Evolutionary conservation across 2,329 filamentous ascomycete genomes (phyloP).

Genomic region (Ceratocystis papillata): DNA sequence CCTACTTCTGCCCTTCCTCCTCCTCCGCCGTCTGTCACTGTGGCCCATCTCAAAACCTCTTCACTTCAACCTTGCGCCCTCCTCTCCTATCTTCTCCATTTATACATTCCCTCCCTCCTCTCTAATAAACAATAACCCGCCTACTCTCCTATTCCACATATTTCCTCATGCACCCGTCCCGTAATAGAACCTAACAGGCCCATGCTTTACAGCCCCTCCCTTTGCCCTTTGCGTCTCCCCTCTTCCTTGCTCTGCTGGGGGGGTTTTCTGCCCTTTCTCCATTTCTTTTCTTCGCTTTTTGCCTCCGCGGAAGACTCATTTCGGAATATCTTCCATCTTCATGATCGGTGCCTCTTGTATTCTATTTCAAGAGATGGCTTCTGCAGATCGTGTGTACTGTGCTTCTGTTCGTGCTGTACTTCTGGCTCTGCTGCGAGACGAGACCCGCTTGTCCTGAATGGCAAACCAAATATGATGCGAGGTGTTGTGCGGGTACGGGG

Average conservation of each 20-base stretch:
- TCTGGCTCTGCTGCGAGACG: not conserved
- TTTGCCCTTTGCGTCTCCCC: not conserved
- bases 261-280: not conserved
- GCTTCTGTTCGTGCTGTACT: too few species aligned
- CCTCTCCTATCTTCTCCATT: not conserved
- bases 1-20: not conserved
- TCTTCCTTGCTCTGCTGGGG: not conserved
- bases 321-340: constrained; percentile 11
- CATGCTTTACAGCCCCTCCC: not conserved
- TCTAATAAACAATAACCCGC: not conserved
- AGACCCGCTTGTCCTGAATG: not conserved
- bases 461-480: not conserved
- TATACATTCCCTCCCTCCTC: not conserved
- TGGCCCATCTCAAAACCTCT: not conserved
- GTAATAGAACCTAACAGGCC: not conserved
- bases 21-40: not conserved
- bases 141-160: not conserved
- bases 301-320: constrained; percentile 2
- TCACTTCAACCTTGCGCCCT: not conserved
- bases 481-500: not conserved
- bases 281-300: not conserved
- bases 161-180: not conserved
- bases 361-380: constrained; percentile 10
- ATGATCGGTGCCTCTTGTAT: constrained; percentile 1
- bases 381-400: not conserved